Conservation (phyloP, 805 yeast genomes). For the Candida methanosorbosa region DNA sequence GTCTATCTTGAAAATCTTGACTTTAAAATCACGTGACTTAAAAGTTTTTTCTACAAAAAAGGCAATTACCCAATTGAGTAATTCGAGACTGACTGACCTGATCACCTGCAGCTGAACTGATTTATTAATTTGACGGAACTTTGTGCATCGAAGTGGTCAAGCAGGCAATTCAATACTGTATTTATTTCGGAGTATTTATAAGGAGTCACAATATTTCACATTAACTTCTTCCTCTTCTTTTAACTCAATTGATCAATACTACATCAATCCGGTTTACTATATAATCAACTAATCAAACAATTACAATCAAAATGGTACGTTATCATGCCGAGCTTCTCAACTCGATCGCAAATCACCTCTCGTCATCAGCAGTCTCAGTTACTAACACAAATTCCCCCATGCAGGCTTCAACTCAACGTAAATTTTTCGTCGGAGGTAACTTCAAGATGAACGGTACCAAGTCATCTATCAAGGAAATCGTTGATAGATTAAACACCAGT, state of each 20-base stretch:
- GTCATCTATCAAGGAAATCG: constrained; percentile 74
- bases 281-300: not conserved
- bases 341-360: not conserved
- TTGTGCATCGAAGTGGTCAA: too few species aligned
- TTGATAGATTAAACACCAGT: constrained; percentile 74
- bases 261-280: not conserved
- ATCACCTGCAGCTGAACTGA: too few species aligned
- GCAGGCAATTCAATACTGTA: too few species aligned
- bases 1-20: too few species aligned
- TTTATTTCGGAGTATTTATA: too few species aligned
- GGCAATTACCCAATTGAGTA: too few species aligned
- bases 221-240: too few species aligned
- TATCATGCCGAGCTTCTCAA: not conserved
- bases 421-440: constrained; percentile 97
- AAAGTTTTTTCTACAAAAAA: too few species aligned
- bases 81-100: too few species aligned
- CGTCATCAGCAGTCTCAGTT: not conserved
- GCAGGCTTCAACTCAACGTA: constrained; percentile 18
- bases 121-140: too few species aligned
- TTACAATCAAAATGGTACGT: constrained; percentile 1
- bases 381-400: constrained; percentile 1
- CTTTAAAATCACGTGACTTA: too few species aligned
- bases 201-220: too few species aligned
- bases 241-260: not conserved
- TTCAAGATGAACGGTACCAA: constrained; percentile 97